Evolutionary conservation across 2,329 filamentous ascomycete genomes (phyloP), one percentile per base, ranked within the genome.

Genomic region (Apiospora sp.): DNA sequence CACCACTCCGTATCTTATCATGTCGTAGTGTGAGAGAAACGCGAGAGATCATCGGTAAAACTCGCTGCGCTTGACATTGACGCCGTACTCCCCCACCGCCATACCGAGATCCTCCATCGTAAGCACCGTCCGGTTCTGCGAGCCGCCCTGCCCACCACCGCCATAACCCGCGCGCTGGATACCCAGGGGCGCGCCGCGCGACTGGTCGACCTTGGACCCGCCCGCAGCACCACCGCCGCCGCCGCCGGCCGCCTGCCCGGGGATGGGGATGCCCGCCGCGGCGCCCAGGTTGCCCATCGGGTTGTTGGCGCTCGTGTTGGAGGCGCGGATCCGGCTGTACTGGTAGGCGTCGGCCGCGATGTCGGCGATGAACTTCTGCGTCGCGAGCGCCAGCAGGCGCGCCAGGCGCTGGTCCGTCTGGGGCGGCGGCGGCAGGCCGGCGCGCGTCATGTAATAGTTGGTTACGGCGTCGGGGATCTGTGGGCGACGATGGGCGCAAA

Each of bases 61-160:
- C 85, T 99, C 96, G 80, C 96, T 95, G 75, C 96, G 89, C 90
- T 98, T 98, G 71, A 98, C 93, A 81, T 98, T 99, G 70, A 99
- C 95, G 1, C 96, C 96, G 81, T 98, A 99, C 86, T 99, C 96
- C 44, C 94, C 94, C 43, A 98, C 96, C 0, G 96, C 96, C 95
- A 98, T 98, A 22, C 96, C 96, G 78, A 99, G 83, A 82, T 99
- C 96, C 84, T 99, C 96, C 96, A 99, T 98, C 0, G 96, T 98
- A 74, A 99, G 87, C 71, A 99, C 96, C 24, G 96, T 98, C 75
- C 95, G 89, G 75, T 97, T 97, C 85, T 97, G 94, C 71, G 92
- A 93, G 1, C 94, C 94, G 41, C 95, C 95, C 79, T 95, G 94
- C 0, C 95, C 95, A 77, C 96, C 96, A 75, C 96, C 96, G 22